Percentiles rank a stretch among this genome's conserved stretches.
Evolutionary conservation across 352 stramenopile species (phyloP).

Genomic region (Phytopythium chamaehyphon): DNA sequence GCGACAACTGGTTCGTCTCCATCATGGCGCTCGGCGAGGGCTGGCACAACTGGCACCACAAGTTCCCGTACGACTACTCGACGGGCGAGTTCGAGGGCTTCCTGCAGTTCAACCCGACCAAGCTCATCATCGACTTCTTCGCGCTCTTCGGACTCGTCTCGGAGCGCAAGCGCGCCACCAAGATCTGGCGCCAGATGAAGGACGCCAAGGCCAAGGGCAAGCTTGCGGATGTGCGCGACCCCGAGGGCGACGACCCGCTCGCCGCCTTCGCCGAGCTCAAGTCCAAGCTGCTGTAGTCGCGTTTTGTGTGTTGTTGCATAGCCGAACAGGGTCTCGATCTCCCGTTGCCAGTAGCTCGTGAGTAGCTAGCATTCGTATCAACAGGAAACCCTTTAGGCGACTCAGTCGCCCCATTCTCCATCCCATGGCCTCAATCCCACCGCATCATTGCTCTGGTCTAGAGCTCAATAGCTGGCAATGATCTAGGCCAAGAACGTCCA

Average conservation of each 20-base stretch:
- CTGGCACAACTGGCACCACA: conserved; percentile 99
- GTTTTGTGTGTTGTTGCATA: background rate
- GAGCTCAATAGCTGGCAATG: too few species aligned
- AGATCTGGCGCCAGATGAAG: conserved; percentile 91
- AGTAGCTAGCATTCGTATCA: too few species aligned
- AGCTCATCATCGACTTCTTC: conserved; percentile 95
- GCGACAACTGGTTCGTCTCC: conserved; percentile 96
- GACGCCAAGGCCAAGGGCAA: conserved; percentile 31
- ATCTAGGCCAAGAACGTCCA: too few species aligned
- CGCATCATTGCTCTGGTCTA: background rate
- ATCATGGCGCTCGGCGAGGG: conserved; percentile 95
- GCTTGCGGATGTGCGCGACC: conserved; percentile 29
- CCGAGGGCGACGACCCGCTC: conserved; percentile 38
- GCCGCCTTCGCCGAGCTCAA: conserved; percentile 55
- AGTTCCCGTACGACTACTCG: conserved; percentile 99
- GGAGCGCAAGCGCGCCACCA: conserved; percentile 91
- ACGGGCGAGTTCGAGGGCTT: conserved; percentile 94
- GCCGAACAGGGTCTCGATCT: too few species aligned
- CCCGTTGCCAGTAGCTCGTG: too few species aligned
- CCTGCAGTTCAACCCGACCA: conserved; percentile 97
- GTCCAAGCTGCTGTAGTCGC: conserved; percentile 40
- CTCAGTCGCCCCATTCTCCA: conserved; percentile 1
- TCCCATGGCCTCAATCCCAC: background rate
- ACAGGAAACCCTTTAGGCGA: background rate
- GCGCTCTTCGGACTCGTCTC: conserved; percentile 89